phyloP scores from a whole-genome alignment of 2,329 filamentous ascomycete genomes.

The Neonectria magnoliae region DNA sequence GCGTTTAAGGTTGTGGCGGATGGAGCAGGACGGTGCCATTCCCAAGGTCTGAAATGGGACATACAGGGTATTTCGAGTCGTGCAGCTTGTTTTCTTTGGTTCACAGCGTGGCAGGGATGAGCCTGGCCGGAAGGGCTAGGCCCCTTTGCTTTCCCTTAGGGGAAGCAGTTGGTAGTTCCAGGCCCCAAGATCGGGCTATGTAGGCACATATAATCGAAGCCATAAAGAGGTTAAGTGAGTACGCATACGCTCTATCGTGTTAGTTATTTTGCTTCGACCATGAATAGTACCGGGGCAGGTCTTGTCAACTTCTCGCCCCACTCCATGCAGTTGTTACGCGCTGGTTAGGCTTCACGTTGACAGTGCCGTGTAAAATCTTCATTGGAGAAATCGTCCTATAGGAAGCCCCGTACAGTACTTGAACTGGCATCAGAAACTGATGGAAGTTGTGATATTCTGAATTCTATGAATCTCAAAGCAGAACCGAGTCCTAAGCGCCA shows the following conservation, averaged over 20 bases:
- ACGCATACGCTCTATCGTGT: not conserved
- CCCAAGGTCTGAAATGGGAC: constrained; percentile 6
- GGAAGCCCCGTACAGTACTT: not conserved
- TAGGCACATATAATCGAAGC: not conserved
- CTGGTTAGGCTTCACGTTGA: too few species aligned
- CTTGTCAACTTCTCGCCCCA: too few species aligned
- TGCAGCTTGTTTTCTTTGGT: not conserved
- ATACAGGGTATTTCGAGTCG: not conserved
- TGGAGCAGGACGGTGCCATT: constrained; percentile 4
- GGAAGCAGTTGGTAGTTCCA: not conserved
- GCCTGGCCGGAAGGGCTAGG: not conserved
- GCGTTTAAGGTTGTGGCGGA: constrained; percentile 5
- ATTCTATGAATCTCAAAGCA: constrained; percentile 43
- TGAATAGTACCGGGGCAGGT: too few species aligned
- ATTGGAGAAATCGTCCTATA: not conserved
- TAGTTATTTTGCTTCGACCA: too few species aligned
- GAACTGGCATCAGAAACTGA: constrained; percentile 1
- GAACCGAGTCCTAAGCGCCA: constrained; percentile 40
- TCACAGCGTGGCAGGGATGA: not conserved
- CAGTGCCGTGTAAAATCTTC: not conserved
- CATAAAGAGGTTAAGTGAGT: not conserved
- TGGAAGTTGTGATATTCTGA: constrained; percentile 33
- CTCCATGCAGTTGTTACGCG: too few species aligned
- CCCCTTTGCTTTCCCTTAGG: not conserved
- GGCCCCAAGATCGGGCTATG: not conserved